Evolutionary conservation across 805 yeast genomes (phyloP).

Genomic region (Zygoascus tannicola): DNA sequence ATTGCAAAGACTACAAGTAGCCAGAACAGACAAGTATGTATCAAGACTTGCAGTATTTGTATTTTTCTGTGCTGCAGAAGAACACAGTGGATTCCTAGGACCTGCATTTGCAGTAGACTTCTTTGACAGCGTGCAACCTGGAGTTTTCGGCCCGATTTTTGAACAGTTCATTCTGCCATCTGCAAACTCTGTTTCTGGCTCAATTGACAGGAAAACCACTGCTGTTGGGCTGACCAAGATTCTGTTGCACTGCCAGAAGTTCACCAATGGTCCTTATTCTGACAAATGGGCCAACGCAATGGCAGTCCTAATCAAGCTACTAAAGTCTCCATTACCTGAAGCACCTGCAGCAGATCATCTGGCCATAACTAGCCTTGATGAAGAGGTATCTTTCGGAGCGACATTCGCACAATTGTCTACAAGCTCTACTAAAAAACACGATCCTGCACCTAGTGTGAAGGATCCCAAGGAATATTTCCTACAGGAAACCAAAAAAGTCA

Average conservation of each 20-base stretch:
- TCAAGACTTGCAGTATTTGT: conserved; percentile 61
- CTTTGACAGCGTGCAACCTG: conserved; percentile 31
- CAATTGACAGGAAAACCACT: conserved; percentile 37
- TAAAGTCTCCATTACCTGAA: conserved; percentile 35
- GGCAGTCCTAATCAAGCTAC: conserved; percentile 35
- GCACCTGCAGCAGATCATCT: conserved; percentile 28
- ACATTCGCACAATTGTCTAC: conserved; percentile 66
- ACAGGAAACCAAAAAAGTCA: conserved; percentile 14
- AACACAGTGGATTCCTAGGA: conserved; percentile 30
- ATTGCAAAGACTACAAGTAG: conserved; percentile 68
- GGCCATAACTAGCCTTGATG: conserved; percentile 34
- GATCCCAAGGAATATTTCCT: conserved; percentile 22
- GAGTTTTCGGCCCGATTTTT: conserved; percentile 29
- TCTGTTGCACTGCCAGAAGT: conserved; percentile 29
- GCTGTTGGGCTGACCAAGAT: conserved; percentile 42
- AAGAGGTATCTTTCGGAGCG: conserved; percentile 81
- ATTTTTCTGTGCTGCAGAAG: conserved; percentile 40
- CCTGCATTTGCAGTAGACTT: conserved; percentile 49
- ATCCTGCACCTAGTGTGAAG: conserved; percentile 53
- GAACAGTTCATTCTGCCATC: conserved; percentile 26
- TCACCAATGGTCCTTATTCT: conserved; percentile 36
- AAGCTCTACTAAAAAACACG: conserved; percentile 51
- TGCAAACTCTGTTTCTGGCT: conserved; percentile 31
- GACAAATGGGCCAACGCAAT: conserved; percentile 36
- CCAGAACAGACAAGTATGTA: conserved; percentile 74